These are phyloP conservation scores for Solanum medicagineum DNA, from an alignment of 257 asterid species.

Conservation along the genomic window DNA sequence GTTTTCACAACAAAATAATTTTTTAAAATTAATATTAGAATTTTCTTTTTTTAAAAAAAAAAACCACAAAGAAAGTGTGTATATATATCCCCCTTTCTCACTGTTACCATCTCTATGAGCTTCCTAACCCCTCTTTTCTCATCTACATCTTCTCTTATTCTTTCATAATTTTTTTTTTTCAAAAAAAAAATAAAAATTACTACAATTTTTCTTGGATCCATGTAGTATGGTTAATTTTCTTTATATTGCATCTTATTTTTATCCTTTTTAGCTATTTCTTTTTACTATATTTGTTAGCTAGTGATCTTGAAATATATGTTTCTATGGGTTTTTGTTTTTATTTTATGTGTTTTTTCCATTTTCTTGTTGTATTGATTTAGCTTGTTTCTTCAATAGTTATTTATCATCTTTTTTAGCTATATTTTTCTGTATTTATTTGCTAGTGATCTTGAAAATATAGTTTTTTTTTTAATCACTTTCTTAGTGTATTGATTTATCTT, in stretches of 20 bases:
- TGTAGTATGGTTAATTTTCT: neutral
- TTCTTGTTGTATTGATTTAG: neutral
- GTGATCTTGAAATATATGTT: neutral
- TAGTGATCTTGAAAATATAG: neutral
- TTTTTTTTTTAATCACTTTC: neutral
- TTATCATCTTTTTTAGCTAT: neutral
- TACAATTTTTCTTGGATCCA: neutral
- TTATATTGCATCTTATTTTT: neutral
- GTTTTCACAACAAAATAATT: neutral
- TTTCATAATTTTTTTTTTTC: neutral
- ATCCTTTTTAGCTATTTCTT: neutral
- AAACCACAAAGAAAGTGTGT: neutral
- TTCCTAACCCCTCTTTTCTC: neutral
- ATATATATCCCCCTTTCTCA: neutral
- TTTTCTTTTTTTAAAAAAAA: neutral
- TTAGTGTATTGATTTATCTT: neutral
- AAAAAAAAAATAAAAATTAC: neutral
- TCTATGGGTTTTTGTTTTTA: neutral
- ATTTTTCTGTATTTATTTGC: neutral
- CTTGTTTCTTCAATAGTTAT: neutral
- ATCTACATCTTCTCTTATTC: neutral
- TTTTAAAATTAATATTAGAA: neutral
- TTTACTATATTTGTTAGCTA: neutral
- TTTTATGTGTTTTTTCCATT: neutral
- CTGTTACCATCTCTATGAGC: slow-evolving; percentile 4